A percentile compares a stretch with the other conserved stretches of the same genome.
Evolutionary conservation across 805 yeast species (phyloP).

Genomic region (Lachancea kluyveri): DNA sequence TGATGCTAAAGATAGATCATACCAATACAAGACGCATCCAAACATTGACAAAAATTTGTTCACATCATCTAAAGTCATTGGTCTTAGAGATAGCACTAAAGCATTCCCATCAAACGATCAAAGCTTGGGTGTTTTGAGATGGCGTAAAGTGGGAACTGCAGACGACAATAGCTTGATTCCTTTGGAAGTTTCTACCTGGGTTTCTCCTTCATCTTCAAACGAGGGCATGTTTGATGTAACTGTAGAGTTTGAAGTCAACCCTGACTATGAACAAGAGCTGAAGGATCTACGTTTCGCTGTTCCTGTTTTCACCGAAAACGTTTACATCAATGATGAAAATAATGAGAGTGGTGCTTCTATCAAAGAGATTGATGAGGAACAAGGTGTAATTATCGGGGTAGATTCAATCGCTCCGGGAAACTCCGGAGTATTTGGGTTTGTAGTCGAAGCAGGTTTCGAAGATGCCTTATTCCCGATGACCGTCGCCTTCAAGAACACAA

Average conservation of each 20-base stretch:
- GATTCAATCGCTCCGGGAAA: conserved; percentile 44
- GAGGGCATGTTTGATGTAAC: conserved; percentile 66
- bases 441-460: conserved; percentile 69
- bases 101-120: conserved; percentile 91
- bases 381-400: conserved; percentile 62
- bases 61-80: conserved; percentile 49
- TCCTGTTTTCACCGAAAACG: conserved; percentile 59
- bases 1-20: conserved; percentile 36
- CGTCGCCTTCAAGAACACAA: conserved; percentile 49
- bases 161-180: conserved; percentile 57
- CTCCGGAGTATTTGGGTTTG: conserved; percentile 73
- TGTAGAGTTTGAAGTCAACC: conserved; percentile 76
- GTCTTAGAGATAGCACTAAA: conserved; percentile 68
- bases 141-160: conserved; percentile 68
- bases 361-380: conserved; percentile 52
- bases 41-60: conserved; percentile 81
- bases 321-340: conserved; percentile 41
- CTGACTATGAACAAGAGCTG: conserved; percentile 39
- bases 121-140: conserved; percentile 84
- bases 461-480: conserved; percentile 87
- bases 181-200: conserved; percentile 78
- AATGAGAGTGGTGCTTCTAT: conserved; percentile 49
- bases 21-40: conserved; percentile 91
- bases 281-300: conserved; percentile 48
- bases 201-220: conserved; percentile 48